Percentiles rank a stretch among this genome's conserved stretches.
phyloP scores from a whole-genome alignment of 2,329 filamentous ascomycete species.

The Colletotrichum falcatum region DNA sequence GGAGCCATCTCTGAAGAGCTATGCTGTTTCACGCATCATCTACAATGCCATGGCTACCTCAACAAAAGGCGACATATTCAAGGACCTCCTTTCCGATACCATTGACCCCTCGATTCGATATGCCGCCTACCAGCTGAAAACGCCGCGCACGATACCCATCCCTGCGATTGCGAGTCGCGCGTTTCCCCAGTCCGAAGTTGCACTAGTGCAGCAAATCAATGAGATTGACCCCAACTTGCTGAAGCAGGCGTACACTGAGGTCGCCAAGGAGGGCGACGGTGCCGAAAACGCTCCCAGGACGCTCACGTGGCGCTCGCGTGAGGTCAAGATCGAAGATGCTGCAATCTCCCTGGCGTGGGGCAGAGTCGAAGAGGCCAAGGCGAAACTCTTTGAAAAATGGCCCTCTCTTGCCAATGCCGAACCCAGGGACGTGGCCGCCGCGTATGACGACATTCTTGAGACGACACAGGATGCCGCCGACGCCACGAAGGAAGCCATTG shows the following conservation, averaged over 20 bases:
- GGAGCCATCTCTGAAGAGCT: slow-evolving; percentile 81
- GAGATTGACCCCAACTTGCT: slow-evolving; percentile 76
- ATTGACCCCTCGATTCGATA: slow-evolving; percentile 95
- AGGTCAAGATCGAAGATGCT: slow-evolving; percentile 91
- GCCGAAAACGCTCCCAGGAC: slow-evolving; percentile 74
- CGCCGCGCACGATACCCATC: slow-evolving; percentile 86
- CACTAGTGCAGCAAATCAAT: slow-evolving; percentile 76
- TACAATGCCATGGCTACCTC: slow-evolving; percentile 80
- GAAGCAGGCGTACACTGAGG: slow-evolving; percentile 64
- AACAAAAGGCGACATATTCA: slow-evolving; percentile 81
- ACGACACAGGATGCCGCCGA: slow-evolving; percentile 95
- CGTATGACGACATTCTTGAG: slow-evolving; percentile 91
- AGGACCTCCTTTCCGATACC: slow-evolving; percentile 85
- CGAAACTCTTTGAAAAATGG: slow-evolving; percentile 61
- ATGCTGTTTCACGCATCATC: slow-evolving; percentile 81
- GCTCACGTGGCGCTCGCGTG: slow-evolving; percentile 86
- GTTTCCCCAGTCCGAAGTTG: slow-evolving; percentile 75
- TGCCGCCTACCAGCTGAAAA: slow-evolving; percentile 90
- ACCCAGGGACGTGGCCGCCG: slow-evolving; percentile 79
- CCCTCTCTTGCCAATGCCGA: slow-evolving; percentile 57
- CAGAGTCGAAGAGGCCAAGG: slow-evolving; percentile 69
- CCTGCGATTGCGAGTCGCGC: slow-evolving; percentile 81
- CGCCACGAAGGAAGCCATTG: slow-evolving; percentile 91
- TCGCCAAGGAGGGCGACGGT: slow-evolving; percentile 61
- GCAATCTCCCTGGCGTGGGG: slow-evolving; percentile 88